Evolutionary conservation across 2,329 filamentous ascomycete genomes (phyloP), one percentile per base, ranked within the genome.

Genomic region (Trichocomaceae sp.): DNA sequence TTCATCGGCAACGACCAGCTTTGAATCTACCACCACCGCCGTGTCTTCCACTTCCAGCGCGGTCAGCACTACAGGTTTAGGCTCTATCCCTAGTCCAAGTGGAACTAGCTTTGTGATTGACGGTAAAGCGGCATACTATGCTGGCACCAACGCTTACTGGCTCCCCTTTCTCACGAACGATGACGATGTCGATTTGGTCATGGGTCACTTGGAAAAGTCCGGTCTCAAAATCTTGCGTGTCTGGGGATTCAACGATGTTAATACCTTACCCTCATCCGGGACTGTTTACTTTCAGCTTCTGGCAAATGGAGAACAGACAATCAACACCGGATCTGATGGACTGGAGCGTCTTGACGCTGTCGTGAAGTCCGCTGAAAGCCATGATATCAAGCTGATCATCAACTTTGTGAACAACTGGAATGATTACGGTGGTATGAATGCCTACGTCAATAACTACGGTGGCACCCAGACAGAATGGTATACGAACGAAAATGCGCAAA

Each of bases 301-400:
- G 15, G 59, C 71, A 4, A 59, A 67, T 33, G 63, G 66, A n/a
- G 58, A 46, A 7, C 62, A 65, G 1, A 78, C 77, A 19, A 85
- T 87, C 71, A 86, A 87, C 69, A 83, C 78, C 0, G 83, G 82
- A 2, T 62, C 77, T 35, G 72, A 86, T 64, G 83, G 84, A 15
- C 77, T 87, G 8, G 77, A 84, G 65, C 77, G 83, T 13, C 78
- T 87, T 2, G 84, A 87, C 63, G 81, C 81, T 52, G 82, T 86
- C 1, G 83, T 87, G 52, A 65, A 75, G 39, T 73, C 79, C 0
- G 83, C 83, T 5, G 82, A 84, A 66, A 72, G 74, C 53, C 74
- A 79, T 52, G 80, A 79, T 3, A 74, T 87, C 60, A 84, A 84
- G 66, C 71, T 86, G 5, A 83, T 87, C 58, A 82, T 69, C 54